Evolutionary conservation across 2,329 filamentous ascomycete genomes (phyloP).

Genomic region (Aciculosporium take): DNA sequence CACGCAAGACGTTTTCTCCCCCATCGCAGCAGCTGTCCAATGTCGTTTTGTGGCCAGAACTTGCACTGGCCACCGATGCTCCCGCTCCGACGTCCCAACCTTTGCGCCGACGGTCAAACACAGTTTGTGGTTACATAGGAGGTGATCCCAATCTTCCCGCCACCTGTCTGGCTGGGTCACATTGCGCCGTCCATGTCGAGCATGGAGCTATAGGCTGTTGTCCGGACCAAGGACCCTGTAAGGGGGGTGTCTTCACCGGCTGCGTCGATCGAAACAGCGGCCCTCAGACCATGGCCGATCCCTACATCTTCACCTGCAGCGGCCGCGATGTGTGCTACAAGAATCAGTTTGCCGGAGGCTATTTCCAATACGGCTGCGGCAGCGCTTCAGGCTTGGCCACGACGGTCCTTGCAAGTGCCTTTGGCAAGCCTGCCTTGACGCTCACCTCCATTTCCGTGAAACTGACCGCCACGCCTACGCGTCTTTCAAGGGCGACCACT

Average conservation of each 20-base stretch:
- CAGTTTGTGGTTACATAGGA: conserved; percentile 43
- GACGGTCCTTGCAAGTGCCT: conserved; percentile 31
- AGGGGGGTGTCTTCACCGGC: conserved; percentile 40
- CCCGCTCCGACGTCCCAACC: conserved; percentile 23
- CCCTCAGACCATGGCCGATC: conserved; percentile 36
- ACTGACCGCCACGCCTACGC: conserved; percentile 25
- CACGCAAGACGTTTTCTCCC: conserved; percentile 25
- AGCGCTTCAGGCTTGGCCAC: conserved; percentile 31
- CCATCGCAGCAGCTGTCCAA: conserved; percentile 20
- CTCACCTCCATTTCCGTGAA: conserved; percentile 26
- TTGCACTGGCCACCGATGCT: conserved; percentile 15
- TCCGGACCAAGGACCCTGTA: conserved; percentile 35
- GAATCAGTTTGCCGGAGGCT: conserved; percentile 41
- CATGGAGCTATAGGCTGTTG: conserved; percentile 42
- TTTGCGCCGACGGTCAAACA: conserved; percentile 32
- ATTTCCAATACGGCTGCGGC: conserved; percentile 43
- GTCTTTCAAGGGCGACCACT: conserved; percentile 27
- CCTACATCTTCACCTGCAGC: conserved; percentile 42
- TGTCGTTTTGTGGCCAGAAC: conserved; percentile 23
- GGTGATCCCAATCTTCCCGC: conserved; percentile 37
- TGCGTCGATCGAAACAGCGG: conserved; percentile 40
- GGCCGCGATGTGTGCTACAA: conserved; percentile 38
- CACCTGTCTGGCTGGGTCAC: conserved; percentile 42
- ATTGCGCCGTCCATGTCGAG: conserved; percentile 39
- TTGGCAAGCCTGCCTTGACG: conserved; percentile 21